These are phyloP conservation scores for Trametes pubescens DNA, from an alignment of 1,284 basidiomycete genomes.

Conservation along the genomic window DNA sequence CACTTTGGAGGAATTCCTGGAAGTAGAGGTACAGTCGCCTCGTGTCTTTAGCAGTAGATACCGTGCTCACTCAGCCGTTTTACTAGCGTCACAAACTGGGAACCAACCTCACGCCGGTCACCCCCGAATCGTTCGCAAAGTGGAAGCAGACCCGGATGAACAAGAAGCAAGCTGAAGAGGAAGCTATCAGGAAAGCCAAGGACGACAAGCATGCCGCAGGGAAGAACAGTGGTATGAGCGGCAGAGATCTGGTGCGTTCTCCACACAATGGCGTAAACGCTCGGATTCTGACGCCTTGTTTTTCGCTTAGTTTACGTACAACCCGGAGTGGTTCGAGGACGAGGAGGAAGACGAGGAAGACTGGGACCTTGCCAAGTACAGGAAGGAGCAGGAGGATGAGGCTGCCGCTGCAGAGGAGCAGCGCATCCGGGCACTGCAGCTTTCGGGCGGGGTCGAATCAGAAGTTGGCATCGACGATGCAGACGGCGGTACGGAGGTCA, in stretches of 20 bases:
- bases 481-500: conserved; percentile 28
- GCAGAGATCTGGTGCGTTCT: conserved; percentile 85
- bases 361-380: conserved; percentile 76
- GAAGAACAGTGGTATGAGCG: conserved; percentile 94
- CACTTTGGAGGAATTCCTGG: conserved; percentile 96
- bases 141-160: conserved; percentile 96
- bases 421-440: conserved; percentile 44
- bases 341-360: conserved; percentile 81
- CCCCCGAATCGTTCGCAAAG: conserved; percentile 88
- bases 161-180: conserved; percentile 91
- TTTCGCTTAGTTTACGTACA: conserved; percentile 83
- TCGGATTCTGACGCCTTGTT: conserved; percentile 3
- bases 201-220: conserved; percentile 86
- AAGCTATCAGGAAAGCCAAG: conserved; percentile 87
- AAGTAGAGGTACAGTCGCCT: conserved; percentile 78
- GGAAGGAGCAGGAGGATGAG: conserved; percentile 69
- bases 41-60: conserved; percentile 18
- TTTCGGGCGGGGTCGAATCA: conserved; percentile 33
- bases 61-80: conserved; percentile 1
- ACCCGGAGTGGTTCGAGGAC: conserved; percentile 94
- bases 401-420: conserved; percentile 54
- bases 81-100: conserved; percentile 92
- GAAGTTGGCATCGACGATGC: conserved; percentile 30
- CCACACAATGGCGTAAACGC: conserved; percentile 19
- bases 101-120: conserved; percentile 94